Evolutionary conservation across 2,329 filamentous ascomycete genomes (phyloP).

Genomic region (Talaromyces albobiverticillius): DNA sequence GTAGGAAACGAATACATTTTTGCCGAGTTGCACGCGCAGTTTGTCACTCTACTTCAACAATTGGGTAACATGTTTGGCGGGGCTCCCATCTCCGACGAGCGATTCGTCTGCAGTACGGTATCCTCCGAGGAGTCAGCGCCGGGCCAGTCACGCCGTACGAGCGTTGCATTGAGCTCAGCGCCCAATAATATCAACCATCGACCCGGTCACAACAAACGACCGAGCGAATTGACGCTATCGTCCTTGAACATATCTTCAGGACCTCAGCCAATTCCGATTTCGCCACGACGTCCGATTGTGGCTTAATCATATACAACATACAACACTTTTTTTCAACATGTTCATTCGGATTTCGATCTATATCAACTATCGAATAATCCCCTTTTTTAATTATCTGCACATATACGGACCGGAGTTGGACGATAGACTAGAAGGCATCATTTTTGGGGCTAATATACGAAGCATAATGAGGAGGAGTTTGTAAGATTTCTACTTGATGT

Average conservation of each 20-base stretch:
- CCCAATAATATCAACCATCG: constrained; percentile 19
- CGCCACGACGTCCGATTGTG: constrained; percentile 32
- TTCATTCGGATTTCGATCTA: background rate
- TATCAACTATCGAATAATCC: background rate
- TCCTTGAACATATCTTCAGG: constrained; percentile 32
- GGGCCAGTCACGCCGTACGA: constrained; percentile 22
- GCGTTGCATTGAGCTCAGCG: constrained; percentile 17
- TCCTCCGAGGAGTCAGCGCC: constrained; percentile 25
- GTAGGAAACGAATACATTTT: constrained; percentile 59
- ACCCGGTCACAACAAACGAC: constrained; percentile 22
- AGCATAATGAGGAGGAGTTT: background rate
- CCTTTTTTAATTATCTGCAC: constrained; percentile 7
- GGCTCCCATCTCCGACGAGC: constrained; percentile 40
- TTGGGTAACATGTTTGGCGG: constrained; percentile 47
- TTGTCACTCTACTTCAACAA: constrained; percentile 50
- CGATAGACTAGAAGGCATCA: constrained; percentile 9
- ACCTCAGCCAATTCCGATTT: constrained; percentile 38
- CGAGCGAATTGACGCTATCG: constrained; percentile 31
- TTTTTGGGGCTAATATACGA: background rate
- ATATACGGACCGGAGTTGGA: constrained; percentile 10
- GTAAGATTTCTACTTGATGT: background rate
- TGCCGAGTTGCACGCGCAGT: constrained; percentile 55
- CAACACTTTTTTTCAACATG: too few species aligned
- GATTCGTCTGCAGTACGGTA: constrained; percentile 39
- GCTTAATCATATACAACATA: constrained; percentile 27